Percentiles rank a stretch among this genome's conserved stretches.
phyloP scores from a whole-genome alignment of 129 eudicot genomes.

The Sambucus nigra region DNA sequence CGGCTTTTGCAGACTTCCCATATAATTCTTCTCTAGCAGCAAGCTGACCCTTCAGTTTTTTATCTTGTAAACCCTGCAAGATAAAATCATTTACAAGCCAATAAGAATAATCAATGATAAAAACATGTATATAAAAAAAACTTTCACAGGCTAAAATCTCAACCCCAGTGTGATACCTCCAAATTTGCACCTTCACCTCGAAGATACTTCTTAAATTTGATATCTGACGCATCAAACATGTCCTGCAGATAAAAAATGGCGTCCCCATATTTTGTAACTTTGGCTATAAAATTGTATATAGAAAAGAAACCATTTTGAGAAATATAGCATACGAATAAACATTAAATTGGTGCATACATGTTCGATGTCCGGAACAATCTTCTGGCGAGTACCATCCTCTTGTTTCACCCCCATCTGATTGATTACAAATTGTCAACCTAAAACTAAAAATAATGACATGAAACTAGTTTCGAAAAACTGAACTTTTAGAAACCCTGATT shows the following conservation, averaged over 20 bases:
- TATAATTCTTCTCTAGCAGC: conserved; percentile 55
- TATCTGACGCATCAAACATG: too few species aligned
- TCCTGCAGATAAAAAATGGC: background rate
- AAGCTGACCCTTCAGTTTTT: conserved; percentile 83
- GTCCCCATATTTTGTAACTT: background rate
- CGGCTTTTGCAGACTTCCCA: conserved; percentile 65
- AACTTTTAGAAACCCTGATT: too few species aligned
- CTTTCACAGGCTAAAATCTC: background rate
- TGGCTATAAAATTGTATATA: background rate
- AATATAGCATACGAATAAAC: too few species aligned
- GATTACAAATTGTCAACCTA: background rate
- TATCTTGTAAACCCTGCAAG: conserved; percentile 57
- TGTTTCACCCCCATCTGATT: background rate
- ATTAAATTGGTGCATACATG: background rate
- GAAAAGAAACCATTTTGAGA: background rate
- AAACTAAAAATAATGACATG: too few species aligned
- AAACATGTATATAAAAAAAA: background rate
- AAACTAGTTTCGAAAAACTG: too few species aligned
- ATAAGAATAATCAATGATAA: background rate
- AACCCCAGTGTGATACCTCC: conserved; percentile 39
- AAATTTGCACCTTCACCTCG: conserved; percentile 8
- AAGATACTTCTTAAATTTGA: too few species aligned
- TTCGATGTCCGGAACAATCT: background rate
- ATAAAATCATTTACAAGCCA: background rate
- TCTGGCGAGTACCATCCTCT: background rate